Percentiles rank a stretch among this genome's conserved stretches.
Evolutionary conservation across 2,329 filamentous ascomycete genomes (phyloP).

Genomic region (Alternaria triticina): DNA sequence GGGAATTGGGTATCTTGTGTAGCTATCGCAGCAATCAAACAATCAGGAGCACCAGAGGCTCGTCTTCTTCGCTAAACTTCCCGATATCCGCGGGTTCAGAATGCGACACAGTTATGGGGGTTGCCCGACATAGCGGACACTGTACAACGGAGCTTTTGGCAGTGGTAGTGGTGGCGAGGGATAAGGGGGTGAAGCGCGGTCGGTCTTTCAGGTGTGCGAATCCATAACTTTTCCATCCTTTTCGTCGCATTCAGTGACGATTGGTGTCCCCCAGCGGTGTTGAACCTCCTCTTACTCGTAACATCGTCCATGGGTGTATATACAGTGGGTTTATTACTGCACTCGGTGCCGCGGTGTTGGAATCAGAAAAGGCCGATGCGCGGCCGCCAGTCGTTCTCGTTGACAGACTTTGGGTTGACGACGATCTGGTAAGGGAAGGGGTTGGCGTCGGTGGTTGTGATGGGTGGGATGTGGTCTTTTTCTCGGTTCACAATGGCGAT

Average conservation of each 20-base stretch:
- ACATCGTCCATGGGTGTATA: constrained; percentile 19
- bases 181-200: constrained; percentile 8
- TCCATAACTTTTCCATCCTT: constrained; percentile 28
- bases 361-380: constrained; percentile 66
- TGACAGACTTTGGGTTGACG: constrained; percentile 74
- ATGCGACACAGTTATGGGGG: neutral
- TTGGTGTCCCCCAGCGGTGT: constrained; percentile 23
- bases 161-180: constrained; percentile 5
- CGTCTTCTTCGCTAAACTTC: constrained; percentile 2
- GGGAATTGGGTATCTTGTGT: constrained; percentile 40
- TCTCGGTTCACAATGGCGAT: constrained; percentile 84
- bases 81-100: constrained; percentile 4
- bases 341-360: neutral
- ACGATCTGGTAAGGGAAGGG: constrained; percentile 95
- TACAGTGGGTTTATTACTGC: constrained; percentile 21
- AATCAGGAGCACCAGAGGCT: constrained; percentile 12
- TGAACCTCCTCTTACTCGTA: constrained; percentile 27
- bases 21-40: constrained; percentile 23
- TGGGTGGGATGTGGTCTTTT: constrained; percentile 96
- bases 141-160: constrained; percentile 31
- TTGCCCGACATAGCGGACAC: constrained; percentile 31
- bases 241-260: constrained; percentile 8
- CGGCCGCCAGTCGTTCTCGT: constrained; percentile 74
- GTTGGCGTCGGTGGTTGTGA: constrained; percentile 88
- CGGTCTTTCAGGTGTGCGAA: constrained; percentile 7